Base-by-base conservation (phyloP, 2,329 filamentous ascomycete genomes). In the Monilinia fructicola region DNA sequence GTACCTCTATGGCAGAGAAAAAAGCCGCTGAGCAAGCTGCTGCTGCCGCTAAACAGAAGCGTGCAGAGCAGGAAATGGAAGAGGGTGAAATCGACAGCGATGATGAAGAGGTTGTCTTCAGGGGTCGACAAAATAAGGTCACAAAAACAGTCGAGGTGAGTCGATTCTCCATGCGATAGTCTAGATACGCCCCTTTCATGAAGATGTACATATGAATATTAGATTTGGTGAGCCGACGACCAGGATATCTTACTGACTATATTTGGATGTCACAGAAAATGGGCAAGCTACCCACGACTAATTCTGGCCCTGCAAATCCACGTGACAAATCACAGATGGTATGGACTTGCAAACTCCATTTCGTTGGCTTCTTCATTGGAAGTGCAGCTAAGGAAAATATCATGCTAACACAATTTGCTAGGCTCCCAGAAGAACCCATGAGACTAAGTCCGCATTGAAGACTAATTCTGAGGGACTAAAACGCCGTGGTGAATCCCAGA, bases 21-120 rank as follows among this genome's bases (percentile, higher is more conserved):
- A 61, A 23, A 50, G 28, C 44, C 18, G 7, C 12, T 0, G n/a
- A 50, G 14, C 38, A 40, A 2, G 44, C 44, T 48, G 21, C 18
- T 10, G 44, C 44, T 10, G 44, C 44, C 1, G 44, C 44, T 23
- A 48, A 48, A 48, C 18, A 9, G 10, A 48, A n/a, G 44, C 44
- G 44, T 21, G 21, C 44, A n/a, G n/a, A n/a, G 7, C 9, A n/a
- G 10, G 44, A 48, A 10, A 48, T 11, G 11, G 58, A 61, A 14
- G 58, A 50, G 4, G 58, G 58, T 0, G 58, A 61, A 10, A 52
- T 61, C 1, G n/a, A 38, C 46, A 61, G 58, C 31, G 58, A 61
- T 18, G 44, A 21, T 2, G 44, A 52, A 2, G 56, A 38, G 11
- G 42, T 28, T 2, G 14, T 31, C 2, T 35, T 10, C 28, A 23